Base-by-base conservation (phyloP, 371 early-diverging fungal species). In the Mucor piriformis region DNA sequence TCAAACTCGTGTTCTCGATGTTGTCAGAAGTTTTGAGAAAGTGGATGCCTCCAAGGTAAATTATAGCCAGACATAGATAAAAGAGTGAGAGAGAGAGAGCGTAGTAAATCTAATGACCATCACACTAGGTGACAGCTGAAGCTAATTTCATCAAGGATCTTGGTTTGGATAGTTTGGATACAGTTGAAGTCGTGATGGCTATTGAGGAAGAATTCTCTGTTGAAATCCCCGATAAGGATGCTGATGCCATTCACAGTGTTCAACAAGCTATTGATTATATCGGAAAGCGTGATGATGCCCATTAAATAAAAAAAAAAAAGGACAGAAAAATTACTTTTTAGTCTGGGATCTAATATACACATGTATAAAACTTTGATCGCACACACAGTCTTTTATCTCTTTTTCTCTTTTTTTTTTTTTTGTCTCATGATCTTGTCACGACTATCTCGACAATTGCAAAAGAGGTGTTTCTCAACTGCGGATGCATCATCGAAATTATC, bases 121-220 rank as follows among this genome's bases (percentile, higher is more conserved):
- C 8, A 29, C 4, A 29, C 8, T 78, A 97, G 97, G 77, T 98
- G 53, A 77, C 92, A 35, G 77, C 89, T 55, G 82, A 89, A 59
- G 86, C 97, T 33, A 88, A 90, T 78, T 97, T 97, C 73, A 83
- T 84, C 76, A 89, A 91, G 69, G 99, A 97, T 76, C 92, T 98
- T 61, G 95, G 95, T 18, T 80, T 98, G 57, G 99, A 98, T 74
- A 90, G 90, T 71, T 84, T 98, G 69, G 98, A 97, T 79, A 91
- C 94, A 61, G 97, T 97, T 34, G 99, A 98, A 81, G 95, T 97
- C 56, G 94, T 97, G 49, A 97, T 98, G 95, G 97, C 97, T 40
- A 88, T 98, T 64, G 99, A 98, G 82, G 98, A 98, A 69, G 99
- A 98, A 75, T 98, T 98, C 84, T 91, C 90, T 66, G 90, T 97